phyloP scores from a whole-genome alignment of 2,329 filamentous ascomycete genomes.

The Aplosporella prunicola region DNA sequence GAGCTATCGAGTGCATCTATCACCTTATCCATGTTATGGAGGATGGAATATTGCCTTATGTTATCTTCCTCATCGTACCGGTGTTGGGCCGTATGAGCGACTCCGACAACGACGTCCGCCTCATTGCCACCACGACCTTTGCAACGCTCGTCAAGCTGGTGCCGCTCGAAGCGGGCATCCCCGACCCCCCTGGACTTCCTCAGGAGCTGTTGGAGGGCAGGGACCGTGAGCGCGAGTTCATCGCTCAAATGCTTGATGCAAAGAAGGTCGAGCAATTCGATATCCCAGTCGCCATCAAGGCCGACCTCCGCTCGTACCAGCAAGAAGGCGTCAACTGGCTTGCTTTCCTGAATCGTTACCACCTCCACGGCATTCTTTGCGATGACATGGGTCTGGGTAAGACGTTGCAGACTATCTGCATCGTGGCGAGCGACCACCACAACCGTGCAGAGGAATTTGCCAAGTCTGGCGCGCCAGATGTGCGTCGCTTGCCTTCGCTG shows the following conservation, averaged over 20 bases:
- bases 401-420: slow-evolving; percentile 93
- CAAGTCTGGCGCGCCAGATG: slow-evolving; percentile 69
- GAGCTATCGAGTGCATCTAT: slow-evolving; percentile 90
- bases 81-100: slow-evolving; percentile 97
- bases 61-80: slow-evolving; percentile 97
- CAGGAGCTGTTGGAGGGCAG: slow-evolving; percentile 79
- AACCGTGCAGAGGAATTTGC: slow-evolving; percentile 82
- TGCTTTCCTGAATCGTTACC: slow-evolving; percentile 94
- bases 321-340: slow-evolving; percentile 99
- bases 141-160: slow-evolving; percentile 95
- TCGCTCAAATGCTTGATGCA: slow-evolving; percentile 87
- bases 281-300: slow-evolving; percentile 95
- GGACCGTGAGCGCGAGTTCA: slow-evolving; percentile 92
- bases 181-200: slow-evolving; percentile 87
- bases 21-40: slow-evolving; percentile 98
- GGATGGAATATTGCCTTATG: slow-evolving; percentile 88
- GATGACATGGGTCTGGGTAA: slow-evolving; percentile 99
- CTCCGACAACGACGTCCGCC: slow-evolving; percentile 87
- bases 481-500: slow-evolving; percentile 72
- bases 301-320: slow-evolving; percentile 90
- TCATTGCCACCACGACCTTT: slow-evolving; percentile 93
- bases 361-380: slow-evolving; percentile 94
- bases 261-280: slow-evolving; percentile 93
- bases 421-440: slow-evolving; percentile 96
- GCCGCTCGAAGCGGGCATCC: slow-evolving; percentile 91